These are phyloP conservation scores for Globomyces sp. DNA, from an alignment of 371 early-diverging fungal species.

Conservation along the genomic window DNA sequence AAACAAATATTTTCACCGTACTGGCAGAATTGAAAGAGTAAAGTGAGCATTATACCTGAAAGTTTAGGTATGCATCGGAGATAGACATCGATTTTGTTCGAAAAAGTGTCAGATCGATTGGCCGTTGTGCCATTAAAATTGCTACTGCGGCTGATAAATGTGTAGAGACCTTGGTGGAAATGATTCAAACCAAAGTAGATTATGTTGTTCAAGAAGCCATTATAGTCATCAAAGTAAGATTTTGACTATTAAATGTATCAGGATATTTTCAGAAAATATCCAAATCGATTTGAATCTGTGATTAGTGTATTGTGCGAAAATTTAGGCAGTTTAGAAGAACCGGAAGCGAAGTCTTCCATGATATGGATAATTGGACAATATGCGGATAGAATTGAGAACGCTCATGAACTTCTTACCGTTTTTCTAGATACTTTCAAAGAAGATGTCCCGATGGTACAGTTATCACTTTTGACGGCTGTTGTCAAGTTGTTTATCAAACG, in stretches of 20 bases:
- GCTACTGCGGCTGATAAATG: constrained; percentile 79
- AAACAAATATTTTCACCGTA: constrained; percentile 77
- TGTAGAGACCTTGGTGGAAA: constrained; percentile 76
- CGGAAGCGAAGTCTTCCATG: constrained; percentile 55
- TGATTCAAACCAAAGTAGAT: constrained; percentile 86
- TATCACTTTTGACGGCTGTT: constrained; percentile 80
- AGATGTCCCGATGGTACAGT: constrained; percentile 84
- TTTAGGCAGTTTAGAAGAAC: constrained; percentile 51
- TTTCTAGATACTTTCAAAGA: constrained; percentile 60
- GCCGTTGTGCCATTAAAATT: constrained; percentile 89
- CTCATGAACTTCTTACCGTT: constrained; percentile 44
- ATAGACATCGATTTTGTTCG: constrained; percentile 96
- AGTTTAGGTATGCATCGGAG: constrained; percentile 77
- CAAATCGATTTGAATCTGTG: constrained; percentile 86
- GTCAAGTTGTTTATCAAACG: constrained; percentile 90
- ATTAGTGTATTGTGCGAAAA: constrained; percentile 63
- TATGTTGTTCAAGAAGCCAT: constrained; percentile 95
- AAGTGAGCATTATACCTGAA: constrained; percentile 13
- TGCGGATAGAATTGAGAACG: constrained; percentile 55
- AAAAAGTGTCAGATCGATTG: constrained; percentile 88
- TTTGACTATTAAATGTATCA: no score
- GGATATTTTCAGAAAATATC: constrained; percentile 94
- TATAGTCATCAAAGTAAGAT: constrained; percentile 71
- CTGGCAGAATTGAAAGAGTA: constrained; percentile 91
- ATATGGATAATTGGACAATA: constrained; percentile 63